Conservation (phyloP, 352 stramenopile species). For the Phytopythium vexans region DNA sequence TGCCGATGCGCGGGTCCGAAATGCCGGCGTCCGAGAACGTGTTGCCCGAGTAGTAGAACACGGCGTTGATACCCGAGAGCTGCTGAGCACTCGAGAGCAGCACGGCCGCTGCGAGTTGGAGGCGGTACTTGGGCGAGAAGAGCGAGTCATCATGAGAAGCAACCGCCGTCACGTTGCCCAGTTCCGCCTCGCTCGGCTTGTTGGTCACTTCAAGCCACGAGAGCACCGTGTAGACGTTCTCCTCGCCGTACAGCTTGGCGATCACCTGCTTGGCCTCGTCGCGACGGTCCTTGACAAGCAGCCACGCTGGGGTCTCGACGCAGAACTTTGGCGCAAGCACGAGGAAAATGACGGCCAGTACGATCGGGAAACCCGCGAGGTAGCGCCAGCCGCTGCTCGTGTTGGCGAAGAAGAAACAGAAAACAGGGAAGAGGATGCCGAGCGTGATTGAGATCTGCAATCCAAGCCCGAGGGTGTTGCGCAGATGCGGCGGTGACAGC, state of each 20-base stretch:
- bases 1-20: constrained; percentile 39
- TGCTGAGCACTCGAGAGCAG: constrained; percentile 39
- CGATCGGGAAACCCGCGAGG: constrained; percentile 37
- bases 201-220: constrained; percentile 9
- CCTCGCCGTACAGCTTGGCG: constrained; percentile 17
- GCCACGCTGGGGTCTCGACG: constrained; percentile 37
- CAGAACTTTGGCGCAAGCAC: constrained; percentile 20
- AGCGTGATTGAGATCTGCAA: constrained; percentile 22
- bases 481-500: constrained; percentile 22
- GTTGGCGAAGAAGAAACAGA: constrained; percentile 21
- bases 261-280: constrained; percentile 17
- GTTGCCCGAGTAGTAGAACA: constrained; percentile 59
- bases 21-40: constrained; percentile 54
- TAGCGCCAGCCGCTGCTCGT: constrained; percentile 24
- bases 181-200: constrained; percentile 12
- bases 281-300: constrained; percentile 22
- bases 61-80: constrained; percentile 59
- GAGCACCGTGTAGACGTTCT: constrained; percentile 21
- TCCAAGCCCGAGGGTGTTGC: constrained; percentile 16
- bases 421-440: constrained; percentile 21
- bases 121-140: constrained; percentile 29
- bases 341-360: constrained; percentile 36
- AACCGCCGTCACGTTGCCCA: constrained; percentile 21
- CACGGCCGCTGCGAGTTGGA: constrained; percentile 42
- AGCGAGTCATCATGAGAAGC: constrained; percentile 17